Evolutionary conservation across 2,329 filamentous ascomycete genomes (phyloP).

Genomic region (Cladosporium sp.): DNA sequence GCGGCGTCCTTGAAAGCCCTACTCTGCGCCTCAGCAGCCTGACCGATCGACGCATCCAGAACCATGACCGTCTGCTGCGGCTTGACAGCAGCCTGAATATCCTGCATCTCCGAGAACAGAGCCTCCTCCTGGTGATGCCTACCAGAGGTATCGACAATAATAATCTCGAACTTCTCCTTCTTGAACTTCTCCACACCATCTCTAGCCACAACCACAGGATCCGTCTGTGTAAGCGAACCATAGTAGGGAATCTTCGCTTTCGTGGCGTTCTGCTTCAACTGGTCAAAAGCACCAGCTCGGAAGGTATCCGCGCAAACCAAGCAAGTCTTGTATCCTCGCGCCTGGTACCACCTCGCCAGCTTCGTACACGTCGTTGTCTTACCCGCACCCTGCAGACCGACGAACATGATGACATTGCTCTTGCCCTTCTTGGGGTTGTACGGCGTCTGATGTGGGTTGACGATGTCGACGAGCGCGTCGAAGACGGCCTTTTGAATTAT

Average conservation of each 20-base stretch:
- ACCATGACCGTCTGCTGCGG: slow-evolving; percentile 99
- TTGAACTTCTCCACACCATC: slow-evolving; percentile 98
- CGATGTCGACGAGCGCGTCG: slow-evolving; percentile 90
- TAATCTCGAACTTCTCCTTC: slow-evolving; percentile 96
- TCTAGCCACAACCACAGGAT: slow-evolving; percentile 86
- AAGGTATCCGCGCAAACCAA: slow-evolving; percentile 98
- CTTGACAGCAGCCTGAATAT: slow-evolving; percentile 84
- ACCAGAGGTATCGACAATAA: slow-evolving; percentile 96
- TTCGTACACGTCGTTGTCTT: slow-evolving; percentile 99
- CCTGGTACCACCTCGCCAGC: slow-evolving; percentile 88
- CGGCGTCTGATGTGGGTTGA: slow-evolving; percentile 89
- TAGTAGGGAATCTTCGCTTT: slow-evolving; percentile 99
- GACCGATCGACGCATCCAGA: slow-evolving; percentile 90
- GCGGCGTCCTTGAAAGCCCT: slow-evolving; percentile 96
- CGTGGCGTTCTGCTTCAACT: slow-evolving; percentile 96
- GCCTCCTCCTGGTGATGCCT: slow-evolving; percentile 91
- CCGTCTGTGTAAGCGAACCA: slow-evolving; percentile 90
- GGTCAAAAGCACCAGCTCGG: slow-evolving; percentile 95
- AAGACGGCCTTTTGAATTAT: slow-evolving; percentile 97
- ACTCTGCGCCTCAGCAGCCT: slow-evolving; percentile 89
- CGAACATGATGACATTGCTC: slow-evolving; percentile 98
- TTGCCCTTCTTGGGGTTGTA: slow-evolving; percentile 97
- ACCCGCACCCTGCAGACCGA: slow-evolving; percentile 92
- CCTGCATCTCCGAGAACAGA: slow-evolving; percentile 94
- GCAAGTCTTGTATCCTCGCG: slow-evolving; percentile 84